Percentiles rank a stretch among this genome's conserved stretches.
Conservation (phyloP, 805 yeast species). For the Osmozyma mogii region DNA sequence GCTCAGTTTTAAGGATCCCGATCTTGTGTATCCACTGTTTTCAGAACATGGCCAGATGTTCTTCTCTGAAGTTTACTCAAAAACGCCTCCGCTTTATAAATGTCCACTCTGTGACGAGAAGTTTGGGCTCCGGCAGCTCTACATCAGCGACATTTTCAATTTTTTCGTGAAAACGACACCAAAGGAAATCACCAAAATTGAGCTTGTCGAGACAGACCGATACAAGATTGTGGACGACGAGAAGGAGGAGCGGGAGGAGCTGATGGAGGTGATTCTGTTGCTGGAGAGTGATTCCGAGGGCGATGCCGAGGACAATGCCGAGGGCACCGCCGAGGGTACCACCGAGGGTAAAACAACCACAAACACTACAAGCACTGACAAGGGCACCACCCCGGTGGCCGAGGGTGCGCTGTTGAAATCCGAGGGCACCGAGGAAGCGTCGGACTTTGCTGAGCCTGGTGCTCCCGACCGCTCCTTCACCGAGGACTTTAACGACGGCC, state of each 20-base stretch:
- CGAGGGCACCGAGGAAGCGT: too few species aligned
- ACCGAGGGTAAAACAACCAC: too few species aligned
- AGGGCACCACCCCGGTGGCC: too few species aligned
- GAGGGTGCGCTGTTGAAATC: too few species aligned
- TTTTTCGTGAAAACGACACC: slow-evolving; percentile 36
- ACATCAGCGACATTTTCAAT: slow-evolving; percentile 32
- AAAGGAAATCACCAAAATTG: slow-evolving; percentile 23
- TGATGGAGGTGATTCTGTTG: slow-evolving; percentile 18
- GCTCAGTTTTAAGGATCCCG: slow-evolving; percentile 6
- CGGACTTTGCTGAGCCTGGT: too few species aligned
- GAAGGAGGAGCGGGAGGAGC: slow-evolving; percentile 6
- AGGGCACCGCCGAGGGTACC: slow-evolving; percentile 6
- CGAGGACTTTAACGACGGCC: slow-evolving; percentile 20
- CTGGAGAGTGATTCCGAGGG: slow-evolving; percentile 15
- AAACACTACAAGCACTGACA: too few species aligned
- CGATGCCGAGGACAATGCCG: slow-evolving; percentile 17
- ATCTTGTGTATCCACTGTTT: slow-evolving; percentile 9
- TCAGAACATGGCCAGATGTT: slow-evolving; percentile 15
- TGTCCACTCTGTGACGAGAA: slow-evolving; percentile 34
- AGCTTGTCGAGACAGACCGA: slow-evolving; percentile 25
- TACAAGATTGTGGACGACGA: slow-evolving; percentile 27
- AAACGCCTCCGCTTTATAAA: slow-evolving; percentile 22
- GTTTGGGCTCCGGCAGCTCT: slow-evolving; percentile 26
- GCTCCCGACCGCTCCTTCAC: too few species aligned
- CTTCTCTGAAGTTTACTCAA: slow-evolving; percentile 8